Conservation (phyloP, 768 basidiomycete species). For the Lactifluus hygrophoroides region DNA sequence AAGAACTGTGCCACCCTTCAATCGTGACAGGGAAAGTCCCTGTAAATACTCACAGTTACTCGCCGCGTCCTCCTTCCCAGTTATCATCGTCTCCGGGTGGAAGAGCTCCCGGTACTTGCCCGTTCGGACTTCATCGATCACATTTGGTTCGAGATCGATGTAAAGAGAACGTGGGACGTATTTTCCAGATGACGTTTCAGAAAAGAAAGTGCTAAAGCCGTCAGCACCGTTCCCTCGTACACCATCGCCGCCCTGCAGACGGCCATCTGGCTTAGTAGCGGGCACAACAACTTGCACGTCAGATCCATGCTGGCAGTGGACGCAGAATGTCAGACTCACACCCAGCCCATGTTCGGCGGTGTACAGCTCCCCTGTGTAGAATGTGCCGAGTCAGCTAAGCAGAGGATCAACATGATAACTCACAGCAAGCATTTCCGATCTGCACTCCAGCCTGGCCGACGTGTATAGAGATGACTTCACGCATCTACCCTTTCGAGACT, state of each 20-base stretch:
- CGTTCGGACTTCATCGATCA: slow-evolving; percentile 94
- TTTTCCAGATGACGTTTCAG: slow-evolving; percentile 93
- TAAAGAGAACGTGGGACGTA: slow-evolving; percentile 97
- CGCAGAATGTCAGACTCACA: slow-evolving; percentile 42
- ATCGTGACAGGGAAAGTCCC: background rate
- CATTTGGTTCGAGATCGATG: slow-evolving; percentile 95
- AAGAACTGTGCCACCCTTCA: background rate
- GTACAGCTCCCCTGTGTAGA: slow-evolving; percentile 89
- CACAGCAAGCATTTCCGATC: slow-evolving; percentile 98
- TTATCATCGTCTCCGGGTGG: slow-evolving; percentile 98
- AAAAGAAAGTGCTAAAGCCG: slow-evolving; percentile 99
- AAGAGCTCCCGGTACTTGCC: slow-evolving; percentile 95
- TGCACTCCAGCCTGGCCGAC: slow-evolving; percentile 98
- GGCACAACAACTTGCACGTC: slow-evolving; percentile 11
- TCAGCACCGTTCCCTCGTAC: slow-evolving; percentile 56
- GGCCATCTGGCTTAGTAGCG: slow-evolving; percentile 79
- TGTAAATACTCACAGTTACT: slow-evolving; percentile 75
- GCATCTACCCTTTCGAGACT: slow-evolving; percentile 42
- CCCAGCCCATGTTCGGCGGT: slow-evolving; percentile 97
- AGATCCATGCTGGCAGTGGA: background rate
- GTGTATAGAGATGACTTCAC: slow-evolving; percentile 96
- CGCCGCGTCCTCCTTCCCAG: slow-evolving; percentile 98
- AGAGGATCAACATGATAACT: slow-evolving; percentile 32
- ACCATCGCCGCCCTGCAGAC: slow-evolving; percentile 69
- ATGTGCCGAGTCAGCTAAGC: background rate